A percentile compares a stretch with the other conserved stretches of the same genome.
phyloP scores from a whole-genome alignment of 768 basidiomycete genomes.

The Suillus tomentosus region DNA sequence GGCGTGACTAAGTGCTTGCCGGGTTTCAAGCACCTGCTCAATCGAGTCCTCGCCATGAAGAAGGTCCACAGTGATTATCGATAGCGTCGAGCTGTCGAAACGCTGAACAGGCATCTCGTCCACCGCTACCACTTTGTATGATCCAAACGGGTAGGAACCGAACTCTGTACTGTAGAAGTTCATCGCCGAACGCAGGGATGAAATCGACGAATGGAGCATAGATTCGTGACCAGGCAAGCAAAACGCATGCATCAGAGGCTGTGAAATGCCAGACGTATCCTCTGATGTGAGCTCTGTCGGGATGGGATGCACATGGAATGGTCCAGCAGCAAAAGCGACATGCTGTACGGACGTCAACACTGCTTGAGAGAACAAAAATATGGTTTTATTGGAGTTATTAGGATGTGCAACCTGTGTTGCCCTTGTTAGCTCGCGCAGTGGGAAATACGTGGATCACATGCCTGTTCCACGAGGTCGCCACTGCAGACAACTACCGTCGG shows the following conservation, averaged over 20 bases:
- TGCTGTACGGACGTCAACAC: constrained; percentile 94
- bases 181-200: constrained; percentile 87
- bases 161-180: constrained; percentile 89
- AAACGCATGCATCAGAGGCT: constrained; percentile 86
- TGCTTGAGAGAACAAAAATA: constrained; percentile 89
- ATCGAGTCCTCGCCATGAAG: constrained; percentile 87
- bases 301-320: constrained; percentile 80
- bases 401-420: constrained; percentile 81
- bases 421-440: constrained; percentile 15
- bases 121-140: constrained; percentile 93
- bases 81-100: constrained; percentile 83
- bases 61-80: constrained; percentile 77
- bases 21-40: constrained; percentile 90
- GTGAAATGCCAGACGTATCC: constrained; percentile 62
- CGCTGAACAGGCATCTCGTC: constrained; percentile 82
- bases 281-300: constrained; percentile 61
- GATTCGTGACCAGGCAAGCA: constrained; percentile 88
- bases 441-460: constrained; percentile 35
- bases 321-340: constrained; percentile 93
- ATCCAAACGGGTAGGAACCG: constrained; percentile 94
- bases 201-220: constrained; percentile 66
- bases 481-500: constrained; percentile 92
- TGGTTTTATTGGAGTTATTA: constrained; percentile 89
- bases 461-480: constrained; percentile 94
- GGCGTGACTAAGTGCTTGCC: constrained; percentile 83